Evolutionary conservation across 305 asterid species (phyloP), one percentile per base, ranked within the genome.

Genomic region (Fraxinus albicans): DNA sequence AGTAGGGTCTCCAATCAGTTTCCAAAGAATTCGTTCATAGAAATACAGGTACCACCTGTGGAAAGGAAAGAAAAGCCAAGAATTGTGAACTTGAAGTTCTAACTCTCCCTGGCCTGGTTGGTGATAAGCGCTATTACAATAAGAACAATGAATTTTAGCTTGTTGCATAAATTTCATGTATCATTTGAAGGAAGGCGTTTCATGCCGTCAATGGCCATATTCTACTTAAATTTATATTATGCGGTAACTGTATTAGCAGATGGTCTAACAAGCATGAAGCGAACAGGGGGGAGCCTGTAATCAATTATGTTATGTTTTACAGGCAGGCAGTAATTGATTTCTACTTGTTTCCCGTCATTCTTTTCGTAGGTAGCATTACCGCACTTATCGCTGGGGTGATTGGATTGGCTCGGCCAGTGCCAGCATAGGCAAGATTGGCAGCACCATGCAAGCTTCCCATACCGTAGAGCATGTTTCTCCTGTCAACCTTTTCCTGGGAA

Each of bases 301-400:
- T 92, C 92, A 2, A 86, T 72, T 77, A 89, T 84, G 0, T 29
- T 75, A 0, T 79, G 25, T 0, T 91, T n/a, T 3, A 58, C 0
- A 0, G 93, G 94, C 0, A 92, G 98, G 85, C 98, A 94, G 79
- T 97, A 92, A 44, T 91, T 86, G 79, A 84, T 15, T 34, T 82
- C 88, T 0, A 77, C 36, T 34, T 34, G 82, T 1, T 7, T 23
- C 8, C 70, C 3, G 1, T 34, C 70, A 69, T 9, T 73, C 82
- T 40, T 70, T 23, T 27, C 2, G 80, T 87, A 1, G 36, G 75
- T 36, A 34, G 91, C 89, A 0, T 83, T 36, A 2, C 91, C 90
- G 50, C 97, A 92, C 58, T 83, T 89, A 80, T 86, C 73, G 29
- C 25, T 88, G 90, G 0, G 97, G 96, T 0, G 91, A 82, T 2